Percentiles rank a stretch among this genome's conserved stretches.
Conservation (phyloP, 2,329 filamentous ascomycete genomes). For the Colletotrichum australisinense region DNA sequence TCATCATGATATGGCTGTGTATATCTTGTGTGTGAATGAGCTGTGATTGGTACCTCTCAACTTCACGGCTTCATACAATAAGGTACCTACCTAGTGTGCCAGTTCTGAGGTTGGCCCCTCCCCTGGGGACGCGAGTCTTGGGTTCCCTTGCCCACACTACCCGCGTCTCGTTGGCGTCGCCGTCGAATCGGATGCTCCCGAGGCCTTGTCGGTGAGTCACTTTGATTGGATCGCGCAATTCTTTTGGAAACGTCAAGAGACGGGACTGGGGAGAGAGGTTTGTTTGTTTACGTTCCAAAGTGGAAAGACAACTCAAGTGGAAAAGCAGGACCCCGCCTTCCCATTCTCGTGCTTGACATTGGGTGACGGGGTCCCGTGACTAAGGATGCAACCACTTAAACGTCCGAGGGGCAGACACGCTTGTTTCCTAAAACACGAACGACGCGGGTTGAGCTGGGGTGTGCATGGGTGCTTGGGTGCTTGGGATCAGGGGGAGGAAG, state of each 20-base stretch:
- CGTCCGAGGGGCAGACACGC: not conserved
- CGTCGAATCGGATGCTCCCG: constrained; percentile 29
- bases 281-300: constrained; percentile 31
- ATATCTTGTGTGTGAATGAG: not conserved
- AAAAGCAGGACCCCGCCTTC: constrained; percentile 25
- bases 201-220: not conserved
- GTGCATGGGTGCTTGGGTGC: not conserved
- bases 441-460: constrained; percentile 4
- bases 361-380: constrained; percentile 19
- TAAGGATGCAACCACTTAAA: constrained; percentile 34
- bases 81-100: too few relatives aligned
- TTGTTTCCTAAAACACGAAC: constrained; percentile 10
- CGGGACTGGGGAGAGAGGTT: not conserved
- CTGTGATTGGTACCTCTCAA: too few relatives aligned
- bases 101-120: too few relatives aligned
- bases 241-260: not conserved
- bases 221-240: constrained; percentile 10
- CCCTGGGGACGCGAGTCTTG: too few relatives aligned
- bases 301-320: not conserved
- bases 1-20: not conserved
- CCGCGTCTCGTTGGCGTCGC: constrained; percentile 4
- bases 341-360: constrained; percentile 20
- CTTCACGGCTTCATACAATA: not conserved
- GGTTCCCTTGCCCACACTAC: not conserved
- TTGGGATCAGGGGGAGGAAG: not conserved